phyloP scores from a whole-genome alignment of 805 yeast species.

The Starmera amethionina region DNA sequence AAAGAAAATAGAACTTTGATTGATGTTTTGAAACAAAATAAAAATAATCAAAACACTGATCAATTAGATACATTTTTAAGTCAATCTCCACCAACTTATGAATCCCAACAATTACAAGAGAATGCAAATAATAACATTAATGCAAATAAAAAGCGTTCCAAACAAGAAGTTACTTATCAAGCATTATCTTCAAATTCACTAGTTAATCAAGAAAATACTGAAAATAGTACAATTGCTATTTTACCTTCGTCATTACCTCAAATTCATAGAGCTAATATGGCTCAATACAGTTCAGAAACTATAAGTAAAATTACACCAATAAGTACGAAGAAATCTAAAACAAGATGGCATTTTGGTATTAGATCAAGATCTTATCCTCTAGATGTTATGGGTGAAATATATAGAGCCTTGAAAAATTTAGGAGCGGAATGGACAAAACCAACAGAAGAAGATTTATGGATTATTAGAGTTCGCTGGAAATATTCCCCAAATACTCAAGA shows the following conservation, averaged over 20 bases:
- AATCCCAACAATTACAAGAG: slow-evolving; percentile 5
- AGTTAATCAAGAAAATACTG: slow-evolving; percentile 19
- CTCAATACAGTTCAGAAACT: slow-evolving; percentile 43
- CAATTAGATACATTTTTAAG: slow-evolving; percentile 50
- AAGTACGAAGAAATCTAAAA: slow-evolving; percentile 75
- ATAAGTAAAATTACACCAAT: slow-evolving; percentile 40
- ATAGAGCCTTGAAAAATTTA: slow-evolving; percentile 82
- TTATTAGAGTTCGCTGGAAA: slow-evolving; percentile 90
- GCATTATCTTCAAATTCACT: slow-evolving; percentile 18
- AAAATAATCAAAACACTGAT: slow-evolving; percentile 24
- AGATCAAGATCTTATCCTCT: slow-evolving; percentile 92
- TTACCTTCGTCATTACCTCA: slow-evolving; percentile 91
- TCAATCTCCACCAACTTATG: slow-evolving; percentile 49
- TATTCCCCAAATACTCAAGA: slow-evolving; percentile 37
- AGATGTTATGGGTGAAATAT: slow-evolving; percentile 98
- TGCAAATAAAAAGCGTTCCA: not conserved
- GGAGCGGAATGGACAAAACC: slow-evolving; percentile 99
- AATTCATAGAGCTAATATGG: slow-evolving; percentile 89
- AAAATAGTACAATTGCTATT: slow-evolving; percentile 74
- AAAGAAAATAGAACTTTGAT: slow-evolving; percentile 68
- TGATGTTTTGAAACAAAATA: slow-evolving; percentile 48
- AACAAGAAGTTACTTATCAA: slow-evolving; percentile 23
- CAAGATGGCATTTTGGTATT: slow-evolving; percentile 98
- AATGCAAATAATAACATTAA: not conserved
- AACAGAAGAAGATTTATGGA: slow-evolving; percentile 91